A percentile compares a stretch with the other conserved stretches of the same genome.
These are phyloP conservation scores for Schrenkiella parvula DNA, from an alignment of 345 rosid species.

Conservation along the genomic window DNA sequence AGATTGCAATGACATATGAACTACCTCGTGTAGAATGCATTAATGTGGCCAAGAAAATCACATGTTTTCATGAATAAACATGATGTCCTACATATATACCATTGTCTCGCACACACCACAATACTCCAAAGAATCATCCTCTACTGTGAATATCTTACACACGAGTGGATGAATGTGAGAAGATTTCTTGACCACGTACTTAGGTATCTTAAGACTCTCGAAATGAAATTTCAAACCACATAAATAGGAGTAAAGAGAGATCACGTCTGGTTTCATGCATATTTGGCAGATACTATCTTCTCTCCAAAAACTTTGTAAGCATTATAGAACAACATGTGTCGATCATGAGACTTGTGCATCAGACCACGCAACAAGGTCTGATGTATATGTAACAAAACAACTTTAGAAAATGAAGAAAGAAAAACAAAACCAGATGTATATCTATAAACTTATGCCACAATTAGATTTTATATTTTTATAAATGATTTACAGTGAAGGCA, in stretches of 20 bases:
- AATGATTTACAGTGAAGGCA: background rate
- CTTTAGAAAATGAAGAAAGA: no score
- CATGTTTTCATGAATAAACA: slow-evolving; percentile 15
- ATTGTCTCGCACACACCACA: slow-evolving; percentile 12
- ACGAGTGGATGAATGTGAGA: background rate
- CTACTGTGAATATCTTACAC: background rate
- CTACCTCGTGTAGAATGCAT: background rate
- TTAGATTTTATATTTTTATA: no score
- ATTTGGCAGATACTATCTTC: background rate
- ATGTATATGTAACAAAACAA: no score
- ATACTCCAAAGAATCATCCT: background rate
- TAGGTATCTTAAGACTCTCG: background rate
- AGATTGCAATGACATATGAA: background rate
- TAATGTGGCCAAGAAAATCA: slow-evolving; percentile 14
- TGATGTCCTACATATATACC: background rate
- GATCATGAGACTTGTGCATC: background rate
- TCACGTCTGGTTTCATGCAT: background rate
- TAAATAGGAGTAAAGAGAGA: background rate
- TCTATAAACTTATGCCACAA: no score
- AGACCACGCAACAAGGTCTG: background rate
- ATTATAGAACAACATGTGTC: background rate
- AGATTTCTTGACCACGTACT: background rate
- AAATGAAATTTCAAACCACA: slow-evolving; percentile 10
- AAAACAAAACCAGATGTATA: no score
- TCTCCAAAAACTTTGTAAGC: background rate